Evolutionary conservation across 1,284 basidiomycete genomes (phyloP), one percentile per base, ranked within the genome.

Genomic region (Cryptococcus deneoformans): DNA sequence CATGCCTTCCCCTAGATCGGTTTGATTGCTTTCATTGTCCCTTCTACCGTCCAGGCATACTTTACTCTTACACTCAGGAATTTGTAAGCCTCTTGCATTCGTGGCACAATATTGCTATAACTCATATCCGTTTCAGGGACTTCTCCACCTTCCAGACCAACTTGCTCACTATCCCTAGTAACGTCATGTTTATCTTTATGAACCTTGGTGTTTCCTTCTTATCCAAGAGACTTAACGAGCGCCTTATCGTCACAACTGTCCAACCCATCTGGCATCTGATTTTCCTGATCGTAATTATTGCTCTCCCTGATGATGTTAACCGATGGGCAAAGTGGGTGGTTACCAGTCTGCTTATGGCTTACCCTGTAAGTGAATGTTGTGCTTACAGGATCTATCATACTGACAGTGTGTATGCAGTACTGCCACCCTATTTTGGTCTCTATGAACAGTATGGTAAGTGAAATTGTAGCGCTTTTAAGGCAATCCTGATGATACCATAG

Each of bases 101-200:
- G 1, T 36, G 35, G 36, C 86, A 69, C 14, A 79, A 79, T 3
- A 34, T 88, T 87, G 63, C 79, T 88, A 11, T 85, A 85, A 0
- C 77, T 87, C 5, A 81, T 83, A 5, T 79, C 88, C 14, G 80
- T 82, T 20, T 52, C 79, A 34, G 85, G 14, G 85, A 85, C 1
- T 87, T 87, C 73, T 75, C 75, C 60, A 87, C 85, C 0, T 82
- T 85, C 52, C 68, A 82, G 54, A 81, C 83, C 11, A 87, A 86
- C 67, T 73, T 87, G 38, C 79, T 88, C 54, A 82, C 80, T 6
- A 85, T 87, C 48, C 63, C 65, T 5, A 57, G 56, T 44, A 44
- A 52, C 12, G 55, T 61, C 4, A 11, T 62, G 43, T 53, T 57
- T 46, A 86, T 85, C 0, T 81, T 79, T 5, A 79, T 75, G 2